Base-by-base conservation (phyloP, 2,329 filamentous ascomycete genomes). In the Apiospora pterosperma region DNA sequence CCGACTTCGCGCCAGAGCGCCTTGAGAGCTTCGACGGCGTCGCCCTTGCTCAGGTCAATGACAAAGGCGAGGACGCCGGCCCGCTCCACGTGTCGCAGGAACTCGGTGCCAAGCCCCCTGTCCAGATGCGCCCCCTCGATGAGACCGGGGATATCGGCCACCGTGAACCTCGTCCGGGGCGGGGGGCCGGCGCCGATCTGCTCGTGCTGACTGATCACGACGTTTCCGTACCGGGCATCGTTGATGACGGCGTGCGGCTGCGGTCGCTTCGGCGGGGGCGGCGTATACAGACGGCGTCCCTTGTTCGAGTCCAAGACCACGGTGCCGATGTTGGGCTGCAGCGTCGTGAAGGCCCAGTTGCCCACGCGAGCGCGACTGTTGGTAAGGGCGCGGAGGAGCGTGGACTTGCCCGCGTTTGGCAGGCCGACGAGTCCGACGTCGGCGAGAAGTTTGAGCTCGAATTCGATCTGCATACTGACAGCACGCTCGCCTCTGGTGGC, bases 381-480 rank as follows among this genome's bases (percentile, higher is more conserved):
- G 71, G 90, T 97, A 71, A 99, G 81, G 3, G 94, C 90, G 21
- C 96, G 89, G 19, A 98, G 85, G 1, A 99, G 84, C 0, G 96
- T 98, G 75, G 92, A 96, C 79, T 99, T 99, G 10, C 96, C 96
- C 5, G 95, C 96, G 76, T 99, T 99, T 1, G 96, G 96, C 19
- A 98, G 86, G 0, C 96, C 96, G 19, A 99, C 96, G 2, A 99
- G 85, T 0, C 96, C 96, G 8, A 99, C 91, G 77, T 99, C 96
- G 5, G 96, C 96, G 44, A 99, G 88, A 11, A 99, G 86, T 82
- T 97, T 98, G 67, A 99, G 85, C 76, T 99, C 96, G 16, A 99
- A 85, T 74, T 97, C 90, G 39, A 99, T 80, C 59, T 90, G 88
- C 73, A 99, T 82, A 42, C 87, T 89, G 71, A 96, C 88, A 41